phyloP scores from a whole-genome alignment of 2,329 filamentous ascomycete genomes.

The Zymoseptoria brevis region DNA sequence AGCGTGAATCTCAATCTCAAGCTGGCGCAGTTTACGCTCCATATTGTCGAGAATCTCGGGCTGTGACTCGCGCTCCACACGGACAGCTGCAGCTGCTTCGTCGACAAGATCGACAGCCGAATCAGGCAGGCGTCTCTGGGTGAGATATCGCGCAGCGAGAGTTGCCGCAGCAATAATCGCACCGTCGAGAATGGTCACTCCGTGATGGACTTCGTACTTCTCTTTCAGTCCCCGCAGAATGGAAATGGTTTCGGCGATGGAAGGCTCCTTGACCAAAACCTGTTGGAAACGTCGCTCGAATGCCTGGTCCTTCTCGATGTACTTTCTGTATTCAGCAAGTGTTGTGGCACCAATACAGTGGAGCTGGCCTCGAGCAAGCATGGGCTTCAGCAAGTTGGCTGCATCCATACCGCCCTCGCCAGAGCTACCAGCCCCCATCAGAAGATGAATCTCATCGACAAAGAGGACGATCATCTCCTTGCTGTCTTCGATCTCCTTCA shows the following conservation, averaged over 20 bases:
- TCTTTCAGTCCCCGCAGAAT: constrained; percentile 98
- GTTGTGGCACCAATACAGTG: constrained; percentile 98
- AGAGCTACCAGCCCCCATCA: constrained; percentile 93
- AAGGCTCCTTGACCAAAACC: constrained; percentile 90
- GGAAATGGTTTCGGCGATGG: constrained; percentile 81
- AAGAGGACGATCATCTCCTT: constrained; percentile 97
- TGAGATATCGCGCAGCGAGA: constrained; percentile 87
- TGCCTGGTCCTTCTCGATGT: constrained; percentile 96
- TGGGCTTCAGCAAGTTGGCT: constrained; percentile 93
- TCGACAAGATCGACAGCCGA: constrained; percentile 96
- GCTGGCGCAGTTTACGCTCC: constrained; percentile 79
- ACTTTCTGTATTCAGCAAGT: constrained; percentile 91
- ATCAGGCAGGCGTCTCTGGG: constrained; percentile 80
- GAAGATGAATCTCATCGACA: constrained; percentile 95
- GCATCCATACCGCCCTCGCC: constrained; percentile 98
- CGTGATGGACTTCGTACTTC: constrained; percentile 95
- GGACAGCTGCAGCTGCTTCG: constrained; percentile 91
- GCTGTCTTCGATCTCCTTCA: constrained; percentile 92
- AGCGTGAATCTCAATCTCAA: constrained; percentile 96
- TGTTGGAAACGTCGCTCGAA: constrained; percentile 99
- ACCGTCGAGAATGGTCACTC: constrained; percentile 90
- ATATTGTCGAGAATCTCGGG: constrained; percentile 92
- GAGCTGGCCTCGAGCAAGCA: constrained; percentile 91
- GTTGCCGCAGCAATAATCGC: constrained; percentile 89
- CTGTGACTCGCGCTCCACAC: constrained; percentile 90